phyloP scores from a whole-genome alignment of 148 eudicot species.

The Limonium bicolor region DNA sequence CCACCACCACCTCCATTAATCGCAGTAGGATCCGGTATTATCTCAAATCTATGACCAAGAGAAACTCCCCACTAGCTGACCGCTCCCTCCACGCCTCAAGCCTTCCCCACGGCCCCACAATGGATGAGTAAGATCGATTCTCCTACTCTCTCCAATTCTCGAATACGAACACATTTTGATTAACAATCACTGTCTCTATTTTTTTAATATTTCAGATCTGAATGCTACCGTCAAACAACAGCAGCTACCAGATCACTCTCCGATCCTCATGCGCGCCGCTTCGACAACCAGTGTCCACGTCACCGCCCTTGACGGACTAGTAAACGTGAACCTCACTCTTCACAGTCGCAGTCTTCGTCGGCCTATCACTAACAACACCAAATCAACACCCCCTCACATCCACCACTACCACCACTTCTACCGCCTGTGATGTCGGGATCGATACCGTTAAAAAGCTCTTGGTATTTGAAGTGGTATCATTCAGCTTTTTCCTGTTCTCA shows the following conservation, averaged over 20 bases:
- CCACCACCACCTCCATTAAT: no score
- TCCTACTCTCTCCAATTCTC: no score
- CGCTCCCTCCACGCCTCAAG: slow-evolving; percentile 4
- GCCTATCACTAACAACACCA: slow-evolving; percentile 54
- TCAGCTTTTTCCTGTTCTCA: slow-evolving; percentile 72
- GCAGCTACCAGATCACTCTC: background rate
- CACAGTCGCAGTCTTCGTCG: slow-evolving; percentile 73
- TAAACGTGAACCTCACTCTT: slow-evolving; percentile 70
- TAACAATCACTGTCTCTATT: no score
- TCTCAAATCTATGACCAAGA: no score
- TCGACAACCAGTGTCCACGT: slow-evolving; percentile 61
- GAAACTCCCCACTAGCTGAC: no score
- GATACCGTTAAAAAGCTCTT: slow-evolving; percentile 36
- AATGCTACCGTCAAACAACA: slow-evolving; percentile 15
- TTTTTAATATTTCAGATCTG: slow-evolving; percentile 17
- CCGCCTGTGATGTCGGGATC: slow-evolving; percentile 37
- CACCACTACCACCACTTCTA: no score
- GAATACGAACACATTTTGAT: no score
- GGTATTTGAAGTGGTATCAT: slow-evolving; percentile 48
- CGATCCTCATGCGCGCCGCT: background rate
- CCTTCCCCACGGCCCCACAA: slow-evolving; percentile 2
- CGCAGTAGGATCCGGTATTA: no score
- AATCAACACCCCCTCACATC: slow-evolving; percentile 40
- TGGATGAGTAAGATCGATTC: no score
- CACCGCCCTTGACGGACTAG: slow-evolving; percentile 65